These are phyloP conservation scores for Claviceps sp. DNA, from an alignment of 2,329 filamentous ascomycete genomes.

Conservation along the genomic window DNA sequence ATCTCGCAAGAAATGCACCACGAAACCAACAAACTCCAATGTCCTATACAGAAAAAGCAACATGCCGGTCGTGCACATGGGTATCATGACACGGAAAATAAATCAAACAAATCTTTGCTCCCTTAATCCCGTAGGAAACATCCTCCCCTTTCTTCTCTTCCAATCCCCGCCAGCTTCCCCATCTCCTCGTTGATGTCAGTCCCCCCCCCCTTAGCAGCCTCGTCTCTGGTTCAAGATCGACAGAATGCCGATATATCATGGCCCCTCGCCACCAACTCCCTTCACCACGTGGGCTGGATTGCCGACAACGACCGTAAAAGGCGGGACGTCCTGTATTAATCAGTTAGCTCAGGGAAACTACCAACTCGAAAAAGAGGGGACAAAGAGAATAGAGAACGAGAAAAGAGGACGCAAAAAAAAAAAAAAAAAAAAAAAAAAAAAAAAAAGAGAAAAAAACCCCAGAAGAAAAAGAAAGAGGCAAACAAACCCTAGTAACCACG, in stretches of 20 bases:
- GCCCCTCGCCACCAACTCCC: slow-evolving; percentile 22
- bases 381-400: background rate
- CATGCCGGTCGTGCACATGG: slow-evolving; percentile 10
- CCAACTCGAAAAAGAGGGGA: no score
- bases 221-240: background rate
- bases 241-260: slow-evolving; percentile 9
- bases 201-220: background rate
- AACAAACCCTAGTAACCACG: slow-evolving; percentile 62
- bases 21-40: background rate
- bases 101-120: background rate
- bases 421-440: background rate
- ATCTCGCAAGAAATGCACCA: background rate
- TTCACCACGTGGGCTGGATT: slow-evolving; percentile 51
- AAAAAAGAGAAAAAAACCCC: no score
- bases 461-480: background rate
- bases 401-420: background rate
- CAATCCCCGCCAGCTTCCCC: background rate
- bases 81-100: slow-evolving; percentile 18
- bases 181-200: no score
- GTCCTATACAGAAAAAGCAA: slow-evolving; percentile 9
- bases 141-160: background rate
- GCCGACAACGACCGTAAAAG: slow-evolving; percentile 55
- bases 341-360: background rate
- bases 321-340: slow-evolving; percentile 43
- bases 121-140: background rate